Evolutionary conservation across 2,329 filamentous ascomycete genomes (phyloP), one percentile per base, ranked within the genome.

Genomic region (Elsinoe batatas): DNA sequence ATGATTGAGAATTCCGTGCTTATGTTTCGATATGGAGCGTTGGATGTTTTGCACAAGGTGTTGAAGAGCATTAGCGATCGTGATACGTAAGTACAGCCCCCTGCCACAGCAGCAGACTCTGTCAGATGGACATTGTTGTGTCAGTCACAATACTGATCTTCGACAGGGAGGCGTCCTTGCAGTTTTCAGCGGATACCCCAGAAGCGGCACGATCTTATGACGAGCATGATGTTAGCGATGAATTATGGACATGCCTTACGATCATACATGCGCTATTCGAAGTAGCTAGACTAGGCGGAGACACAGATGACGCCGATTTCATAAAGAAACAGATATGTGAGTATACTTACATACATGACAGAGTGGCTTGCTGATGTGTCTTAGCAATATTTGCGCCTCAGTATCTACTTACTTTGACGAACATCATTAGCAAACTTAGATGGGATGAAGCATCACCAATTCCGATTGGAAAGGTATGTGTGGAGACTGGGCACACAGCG

Each of bases 401-500:
- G 54, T 70, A 95, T 47, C 77, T 91, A 15, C 79, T 86, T 47
- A 84, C 85, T 56, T 78, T 95, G 68, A 79, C 91, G 30, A 81
- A 84, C 35, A 62, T 75, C n/a, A 70, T 77, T 30, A 70, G 71
- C 6, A 71, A 70, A 47, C 57, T 78, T 36, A 66, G 87, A 78
- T 72, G 80, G 80, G 64, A 82, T 64, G 71, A 79, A 61, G 60
- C 76, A 77, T 67, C 85, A 76, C 56, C 61, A 77, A 85, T 76
- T 74, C 86, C 76, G 18, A 69, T 71, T 61, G 67, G 60, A 15
- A 73, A 72, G 59, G 67, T 70, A 63, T 59, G 57, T 57, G 53
- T 26, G 53, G 22, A 20, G 10, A 22, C 4, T 22, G 13, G 5
- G 43, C 18, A 11, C n/a, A 13, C 35, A 30, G 26, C 26, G 26